Percentiles rank a stretch among this genome's conserved stretches.
These are phyloP conservation scores for Myrica gale DNA, from an alignment of 306 rosid species.

Conservation along the genomic window DNA sequence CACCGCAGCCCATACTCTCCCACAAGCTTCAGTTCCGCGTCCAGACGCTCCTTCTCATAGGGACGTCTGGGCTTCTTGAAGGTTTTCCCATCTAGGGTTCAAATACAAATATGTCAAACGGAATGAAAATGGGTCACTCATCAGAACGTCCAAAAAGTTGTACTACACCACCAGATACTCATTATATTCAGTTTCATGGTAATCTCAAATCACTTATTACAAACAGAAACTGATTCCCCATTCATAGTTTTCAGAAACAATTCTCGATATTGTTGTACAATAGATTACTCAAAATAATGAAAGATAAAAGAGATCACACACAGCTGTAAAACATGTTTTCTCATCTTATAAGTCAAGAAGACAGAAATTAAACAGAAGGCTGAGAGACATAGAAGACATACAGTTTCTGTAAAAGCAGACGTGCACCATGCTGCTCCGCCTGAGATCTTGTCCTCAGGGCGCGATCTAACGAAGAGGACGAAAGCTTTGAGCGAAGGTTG, in stretches of 20 bases:
- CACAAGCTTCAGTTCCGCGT: slow-evolving; percentile 45
- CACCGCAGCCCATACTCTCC: slow-evolving; percentile 48
- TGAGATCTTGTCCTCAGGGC: neutral
- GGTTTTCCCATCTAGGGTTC: slow-evolving; percentile 43
- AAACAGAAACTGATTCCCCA: neutral
- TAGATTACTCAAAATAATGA: neutral
- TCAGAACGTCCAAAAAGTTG: neutral
- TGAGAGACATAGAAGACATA: slow-evolving; percentile 4
- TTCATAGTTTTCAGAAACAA: neutral
- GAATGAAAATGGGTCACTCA: neutral
- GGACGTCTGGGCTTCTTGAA: slow-evolving; percentile 54
- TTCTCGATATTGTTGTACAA: neutral
- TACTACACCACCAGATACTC: neutral
- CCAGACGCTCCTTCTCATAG: slow-evolving; percentile 53
- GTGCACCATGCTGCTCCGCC: slow-evolving; percentile 25
- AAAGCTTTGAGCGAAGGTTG: neutral
- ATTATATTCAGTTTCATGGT: neutral
- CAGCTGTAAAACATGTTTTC: neutral
- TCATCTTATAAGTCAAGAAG: too few relatives aligned
- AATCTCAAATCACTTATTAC: neutral
- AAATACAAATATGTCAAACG: neutral
- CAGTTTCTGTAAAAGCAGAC: slow-evolving; percentile 36
- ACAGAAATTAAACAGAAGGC: neutral
- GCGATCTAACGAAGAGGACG: neutral
- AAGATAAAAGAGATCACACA: neutral